Evolutionary conservation across 2,329 filamentous ascomycete genomes (phyloP).

Genomic region (Neonectria neomacrospora): DNA sequence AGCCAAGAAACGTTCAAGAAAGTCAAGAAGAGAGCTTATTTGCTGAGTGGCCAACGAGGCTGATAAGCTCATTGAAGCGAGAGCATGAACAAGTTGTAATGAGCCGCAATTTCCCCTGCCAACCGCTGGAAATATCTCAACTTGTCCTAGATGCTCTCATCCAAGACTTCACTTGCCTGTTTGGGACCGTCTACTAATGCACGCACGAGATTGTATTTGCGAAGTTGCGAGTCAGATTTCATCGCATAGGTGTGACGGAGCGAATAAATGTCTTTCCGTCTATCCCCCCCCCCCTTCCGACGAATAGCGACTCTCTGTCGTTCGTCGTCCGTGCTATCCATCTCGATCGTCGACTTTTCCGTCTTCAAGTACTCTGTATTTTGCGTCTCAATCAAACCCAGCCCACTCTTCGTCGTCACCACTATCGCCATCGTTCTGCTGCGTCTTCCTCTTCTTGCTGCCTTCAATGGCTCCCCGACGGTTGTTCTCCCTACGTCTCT

Average conservation of each 20-base stretch:
- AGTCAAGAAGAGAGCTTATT: conserved; percentile 4
- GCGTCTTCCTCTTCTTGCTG: conserved; percentile 66
- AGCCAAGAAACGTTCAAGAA: conserved; percentile 14
- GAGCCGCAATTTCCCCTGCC: conserved; percentile 2
- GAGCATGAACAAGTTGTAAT: conserved; percentile 3
- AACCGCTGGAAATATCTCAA: neutral
- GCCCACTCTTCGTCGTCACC: conserved; percentile 57
- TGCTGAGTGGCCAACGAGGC: neutral
- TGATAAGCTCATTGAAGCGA: neutral
- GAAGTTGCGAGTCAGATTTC: conserved; percentile 2
- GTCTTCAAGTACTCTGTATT: neutral
- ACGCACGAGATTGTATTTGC: conserved; percentile 11
- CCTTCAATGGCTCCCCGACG: conserved; percentile 69
- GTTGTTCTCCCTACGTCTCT: conserved; percentile 76
- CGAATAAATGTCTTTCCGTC: neutral
- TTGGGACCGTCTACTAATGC: conserved; percentile 9
- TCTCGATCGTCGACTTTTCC: neutral
- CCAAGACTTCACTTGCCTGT: conserved; percentile 19
- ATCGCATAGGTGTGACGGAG: neutral
- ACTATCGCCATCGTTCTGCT: conserved; percentile 37
- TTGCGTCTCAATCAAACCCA: conserved; percentile 53
- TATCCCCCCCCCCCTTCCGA: neutral
- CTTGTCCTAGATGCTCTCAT: neutral
- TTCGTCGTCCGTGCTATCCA: neutral
- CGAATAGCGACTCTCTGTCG: neutral